Base-by-base conservation (phyloP, 352 stramenopile species). In the Sclerospora graminicola region DNA sequence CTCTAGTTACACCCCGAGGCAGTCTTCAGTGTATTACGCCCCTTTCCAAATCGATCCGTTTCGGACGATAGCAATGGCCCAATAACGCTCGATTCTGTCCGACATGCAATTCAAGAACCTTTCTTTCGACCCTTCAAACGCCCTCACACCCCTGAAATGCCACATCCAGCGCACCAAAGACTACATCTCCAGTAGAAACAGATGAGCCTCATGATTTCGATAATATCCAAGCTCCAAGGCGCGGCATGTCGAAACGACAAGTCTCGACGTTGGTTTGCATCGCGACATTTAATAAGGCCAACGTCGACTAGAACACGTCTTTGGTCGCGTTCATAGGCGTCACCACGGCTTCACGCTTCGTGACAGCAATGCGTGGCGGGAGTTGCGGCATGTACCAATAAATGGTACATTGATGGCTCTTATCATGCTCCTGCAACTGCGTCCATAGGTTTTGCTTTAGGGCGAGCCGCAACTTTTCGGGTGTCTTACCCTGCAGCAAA, bases 211-310 rank as follows among this genome's bases (percentile, higher is more conserved):
- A 31, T 92, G 78, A 45, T 95, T 95, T 3, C 83, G 77, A 51
- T 92, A 92, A 45, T 89, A 95, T 4, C 63, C 72, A 4, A 95
- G 43, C 39, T 85, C 71, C 1, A 95, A 54, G 24, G 81, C 70
- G 23, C 71, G 78, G 67, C 33, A 74, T 82, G 33, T 73, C 50
- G 8, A 84, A 43, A 8, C 84, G 64, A 4, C 75, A 57, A n/a
- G 44, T 23, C 9, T 85, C 42, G 19, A 86, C 66, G n/a, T 54
- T 46, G 8, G n/a, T n/a, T n/a, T n/a, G n/a, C n/a, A n/a, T n/a
- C n/a, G n/a, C n/a, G n/a, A n/a, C n/a, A n/a, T n/a, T n/a, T n/a
- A n/a, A n/a, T n/a, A n/a, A n/a, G n/a, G n/a, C n/a, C n/a, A n/a
- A n/a, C n/a, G n/a, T n/a, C n/a, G n/a, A n/a, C n/a, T n/a, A n/a